A percentile compares a stretch with the other conserved stretches of the same genome.
These are phyloP conservation scores for Podospora sp. DNA, from an alignment of 495 filamentous ascomycete genomes.

Conservation along the genomic window DNA sequence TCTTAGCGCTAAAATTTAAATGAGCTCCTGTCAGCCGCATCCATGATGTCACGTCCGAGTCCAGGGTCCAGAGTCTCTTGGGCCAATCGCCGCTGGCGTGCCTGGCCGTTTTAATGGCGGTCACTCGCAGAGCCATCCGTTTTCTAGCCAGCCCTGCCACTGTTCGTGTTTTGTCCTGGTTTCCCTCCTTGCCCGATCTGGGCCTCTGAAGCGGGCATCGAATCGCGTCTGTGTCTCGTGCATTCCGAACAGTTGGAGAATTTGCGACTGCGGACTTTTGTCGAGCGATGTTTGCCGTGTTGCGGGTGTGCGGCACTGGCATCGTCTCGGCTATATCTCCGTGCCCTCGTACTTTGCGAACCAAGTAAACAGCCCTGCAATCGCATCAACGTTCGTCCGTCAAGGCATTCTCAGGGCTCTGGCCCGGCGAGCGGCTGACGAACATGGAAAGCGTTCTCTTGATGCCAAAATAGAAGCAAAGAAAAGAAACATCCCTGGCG, in stretches of 20 bases:
- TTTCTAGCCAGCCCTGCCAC: not conserved
- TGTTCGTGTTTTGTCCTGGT: not conserved
- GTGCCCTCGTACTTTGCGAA: too few relatives aligned
- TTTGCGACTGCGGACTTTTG: too few relatives aligned
- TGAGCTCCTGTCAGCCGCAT: constrained; percentile 15
- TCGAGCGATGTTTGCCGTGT: too few relatives aligned
- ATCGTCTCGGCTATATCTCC: too few relatives aligned
- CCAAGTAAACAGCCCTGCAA: too few relatives aligned
- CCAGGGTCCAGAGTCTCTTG: not conserved
- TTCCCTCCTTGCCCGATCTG: not conserved
- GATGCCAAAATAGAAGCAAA: not conserved
- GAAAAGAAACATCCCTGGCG: not conserved
- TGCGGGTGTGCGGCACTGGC: too few relatives aligned
- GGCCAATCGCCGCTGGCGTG: not conserved
- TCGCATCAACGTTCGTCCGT: too few relatives aligned
- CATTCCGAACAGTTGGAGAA: not conserved
- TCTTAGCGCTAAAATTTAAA: not conserved
- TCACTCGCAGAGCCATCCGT: not conserved
- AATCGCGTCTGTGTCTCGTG: not conserved
- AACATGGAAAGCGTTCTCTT: not conserved
- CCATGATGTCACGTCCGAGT: constrained; percentile 8
- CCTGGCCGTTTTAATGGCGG: not conserved
- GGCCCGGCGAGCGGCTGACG: not conserved
- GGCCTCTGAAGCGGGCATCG: not conserved
- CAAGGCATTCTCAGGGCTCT: too few relatives aligned